phyloP scores from a whole-genome alignment of 1,284 basidiomycete genomes.

The Cutaneotrichosporon sp. region DNA sequence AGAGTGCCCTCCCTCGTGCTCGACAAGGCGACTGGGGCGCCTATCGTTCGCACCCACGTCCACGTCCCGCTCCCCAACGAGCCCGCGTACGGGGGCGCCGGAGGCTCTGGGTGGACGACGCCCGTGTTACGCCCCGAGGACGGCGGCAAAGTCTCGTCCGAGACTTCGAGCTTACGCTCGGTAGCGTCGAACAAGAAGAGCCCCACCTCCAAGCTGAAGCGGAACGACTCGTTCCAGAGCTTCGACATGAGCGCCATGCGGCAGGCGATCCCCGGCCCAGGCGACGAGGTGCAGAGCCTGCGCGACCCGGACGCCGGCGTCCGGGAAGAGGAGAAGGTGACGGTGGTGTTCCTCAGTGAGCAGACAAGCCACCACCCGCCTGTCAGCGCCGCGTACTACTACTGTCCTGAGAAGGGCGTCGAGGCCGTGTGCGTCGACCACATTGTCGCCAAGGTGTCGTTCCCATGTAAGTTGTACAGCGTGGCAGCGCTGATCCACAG shows the following conservation, averaged over 20 bases:
- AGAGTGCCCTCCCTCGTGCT: slow-evolving; percentile 49
- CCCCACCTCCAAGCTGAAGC: slow-evolving; percentile 1
- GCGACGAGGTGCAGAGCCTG: slow-evolving; percentile 41
- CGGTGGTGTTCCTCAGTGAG: slow-evolving; percentile 72
- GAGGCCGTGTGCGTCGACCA: slow-evolving; percentile 80
- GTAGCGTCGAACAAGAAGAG: slow-evolving; percentile 33
- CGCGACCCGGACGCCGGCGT: slow-evolving; percentile 53
- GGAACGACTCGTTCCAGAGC: slow-evolving; percentile 12
- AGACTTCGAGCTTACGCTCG: slow-evolving; percentile 28
- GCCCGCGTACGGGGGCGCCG: slow-evolving; percentile 48
- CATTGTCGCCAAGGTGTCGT: slow-evolving; percentile 85
- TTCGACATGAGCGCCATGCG: slow-evolving; percentile 23
- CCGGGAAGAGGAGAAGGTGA: slow-evolving; percentile 57
- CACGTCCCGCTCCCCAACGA: slow-evolving; percentile 50
- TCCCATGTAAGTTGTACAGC: slow-evolving; percentile 59
- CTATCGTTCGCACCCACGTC: slow-evolving; percentile 52
- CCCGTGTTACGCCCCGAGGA: slow-evolving; percentile 46
- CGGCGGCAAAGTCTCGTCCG: slow-evolving; percentile 36
- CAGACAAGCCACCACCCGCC: slow-evolving; percentile 97
- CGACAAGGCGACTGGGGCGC: slow-evolving; percentile 51
- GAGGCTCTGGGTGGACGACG: slow-evolving; percentile 49
- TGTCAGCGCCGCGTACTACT: slow-evolving; percentile 82
- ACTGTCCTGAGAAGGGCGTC: slow-evolving; percentile 70
- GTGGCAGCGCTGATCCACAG: slow-evolving; percentile 27
- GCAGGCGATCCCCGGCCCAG: slow-evolving; percentile 45